phyloP scores from a whole-genome alignment of 768 basidiomycete species.

The Tubosaeta sp. region DNA sequence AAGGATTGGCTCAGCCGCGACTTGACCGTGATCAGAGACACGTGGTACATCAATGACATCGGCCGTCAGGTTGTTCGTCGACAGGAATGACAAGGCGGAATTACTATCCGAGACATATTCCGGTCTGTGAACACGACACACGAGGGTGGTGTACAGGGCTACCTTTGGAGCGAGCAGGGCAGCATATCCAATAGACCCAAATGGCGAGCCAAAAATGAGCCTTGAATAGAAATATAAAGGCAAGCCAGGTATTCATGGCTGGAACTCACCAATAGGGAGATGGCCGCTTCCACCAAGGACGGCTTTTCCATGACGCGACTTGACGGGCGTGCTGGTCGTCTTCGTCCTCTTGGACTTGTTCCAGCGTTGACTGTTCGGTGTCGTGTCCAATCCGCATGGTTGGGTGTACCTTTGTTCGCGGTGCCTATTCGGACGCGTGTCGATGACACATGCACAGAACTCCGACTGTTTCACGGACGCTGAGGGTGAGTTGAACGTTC shows the following conservation, averaged over 20 bases:
- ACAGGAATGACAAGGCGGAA: background rate
- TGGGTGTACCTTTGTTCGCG: too few species aligned
- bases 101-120: slow-evolving; percentile 36
- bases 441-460: too few species aligned
- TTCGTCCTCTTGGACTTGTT: slow-evolving; percentile 12
- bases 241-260: background rate
- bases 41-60: background rate
- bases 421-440: too few species aligned
- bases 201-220: slow-evolving; percentile 51
- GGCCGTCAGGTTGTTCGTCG: background rate
- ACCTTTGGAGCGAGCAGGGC: slow-evolving; percentile 66
- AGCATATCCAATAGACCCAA: slow-evolving; percentile 51
- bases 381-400: too few species aligned
- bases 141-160: slow-evolving; percentile 70
- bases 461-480: too few species aligned
- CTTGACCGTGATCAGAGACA: background rate
- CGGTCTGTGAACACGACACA: slow-evolving; percentile 63
- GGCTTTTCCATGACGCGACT: slow-evolving; percentile 22
- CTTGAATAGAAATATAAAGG: slow-evolving; percentile 33
- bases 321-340: slow-evolving; percentile 29
- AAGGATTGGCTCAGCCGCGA: background rate
- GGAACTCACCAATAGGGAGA: slow-evolving; percentile 62
- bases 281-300: slow-evolving; percentile 75
- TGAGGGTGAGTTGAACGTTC: too few species aligned
- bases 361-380: too few species aligned